These are phyloP conservation scores for Rhodotorula sp. DNA, from an alignment of 1,284 basidiomycete genomes.

Conservation along the genomic window DNA sequence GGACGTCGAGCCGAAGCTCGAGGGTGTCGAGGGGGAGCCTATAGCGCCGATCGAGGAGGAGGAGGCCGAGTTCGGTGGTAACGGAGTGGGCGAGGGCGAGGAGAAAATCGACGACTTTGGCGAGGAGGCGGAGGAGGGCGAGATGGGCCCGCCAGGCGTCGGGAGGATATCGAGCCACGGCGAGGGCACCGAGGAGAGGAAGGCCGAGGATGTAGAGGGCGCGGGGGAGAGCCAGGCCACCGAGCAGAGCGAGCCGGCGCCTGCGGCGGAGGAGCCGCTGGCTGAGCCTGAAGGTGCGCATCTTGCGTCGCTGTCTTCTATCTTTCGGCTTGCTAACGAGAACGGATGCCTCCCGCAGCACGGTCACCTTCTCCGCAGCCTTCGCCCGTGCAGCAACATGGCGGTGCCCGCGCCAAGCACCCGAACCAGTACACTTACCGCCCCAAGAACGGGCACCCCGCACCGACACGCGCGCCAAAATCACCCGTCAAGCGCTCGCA, in stretches of 20 bases:
- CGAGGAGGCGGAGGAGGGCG: constrained; percentile 1
- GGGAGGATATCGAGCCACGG: too few species aligned
- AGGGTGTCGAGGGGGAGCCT: not conserved
- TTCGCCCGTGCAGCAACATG: not conserved
- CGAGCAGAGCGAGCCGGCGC: not conserved
- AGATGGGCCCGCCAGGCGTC: not conserved
- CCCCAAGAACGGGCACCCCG: constrained; percentile 50
- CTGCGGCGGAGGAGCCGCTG: not conserved
- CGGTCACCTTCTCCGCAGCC: not conserved
- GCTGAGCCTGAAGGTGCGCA: constrained; percentile 3
- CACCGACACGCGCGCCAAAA: constrained; percentile 45
- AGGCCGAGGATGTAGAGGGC: not conserved
- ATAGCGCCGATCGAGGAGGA: not conserved
- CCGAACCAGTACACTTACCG: constrained; percentile 65
- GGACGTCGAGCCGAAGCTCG: constrained; percentile 1
- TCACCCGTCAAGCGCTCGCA: constrained; percentile 27
- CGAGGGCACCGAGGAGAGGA: not conserved
- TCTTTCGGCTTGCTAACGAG: not conserved
- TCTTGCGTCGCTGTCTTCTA: not conserved
- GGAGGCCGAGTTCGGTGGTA: too few species aligned
- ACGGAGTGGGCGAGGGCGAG: constrained; percentile 7
- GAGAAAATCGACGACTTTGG: not conserved
- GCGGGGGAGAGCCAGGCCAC: not conserved
- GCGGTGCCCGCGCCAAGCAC: constrained; percentile 47
- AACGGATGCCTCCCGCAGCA: not conserved